Conservation (phyloP, 1,139 yeast species). For the Kluyveromyces marxianus region DNA sequence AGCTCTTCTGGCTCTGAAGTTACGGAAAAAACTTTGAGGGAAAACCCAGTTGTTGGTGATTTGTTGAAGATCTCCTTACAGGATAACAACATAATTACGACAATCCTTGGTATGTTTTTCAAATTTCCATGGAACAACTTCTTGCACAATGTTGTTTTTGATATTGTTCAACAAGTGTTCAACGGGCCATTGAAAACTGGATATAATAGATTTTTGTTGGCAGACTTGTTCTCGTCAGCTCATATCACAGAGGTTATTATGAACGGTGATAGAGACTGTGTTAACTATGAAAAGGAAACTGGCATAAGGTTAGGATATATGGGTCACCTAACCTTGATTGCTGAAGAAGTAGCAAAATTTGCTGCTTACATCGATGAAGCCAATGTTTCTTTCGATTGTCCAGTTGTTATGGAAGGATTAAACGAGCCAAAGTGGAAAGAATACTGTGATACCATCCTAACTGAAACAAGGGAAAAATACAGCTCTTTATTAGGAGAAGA, state of each 20-base stretch:
- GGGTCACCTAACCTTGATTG: constrained; percentile 94
- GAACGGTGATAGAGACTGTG: constrained; percentile 72
- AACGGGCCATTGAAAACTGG: constrained; percentile 90
- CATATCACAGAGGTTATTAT: constrained; percentile 77
- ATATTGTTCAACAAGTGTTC: constrained; percentile 90
- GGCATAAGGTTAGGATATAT: constrained; percentile 84
- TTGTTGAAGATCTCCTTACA: constrained; percentile 74
- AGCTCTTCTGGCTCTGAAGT: constrained; percentile 23
- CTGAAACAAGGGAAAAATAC: constrained; percentile 87
- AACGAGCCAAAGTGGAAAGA: constrained; percentile 63
- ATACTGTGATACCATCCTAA: constrained; percentile 75
- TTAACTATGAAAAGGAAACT: constrained; percentile 49
- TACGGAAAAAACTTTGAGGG: constrained; percentile 32
- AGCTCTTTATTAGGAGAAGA: constrained; percentile 88
- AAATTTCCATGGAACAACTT: constrained; percentile 96
- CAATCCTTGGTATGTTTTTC: constrained; percentile 81
- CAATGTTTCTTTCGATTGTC: constrained; percentile 29
- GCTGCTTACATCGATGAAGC: constrained; percentile 35
- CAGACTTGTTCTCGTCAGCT: constrained; percentile 74
- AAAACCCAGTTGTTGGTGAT: constrained; percentile 82
- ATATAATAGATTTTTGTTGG: constrained; percentile 77
- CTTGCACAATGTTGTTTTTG: constrained; percentile 94
- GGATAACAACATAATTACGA: constrained; percentile 71
- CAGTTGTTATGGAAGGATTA: constrained; percentile 26
- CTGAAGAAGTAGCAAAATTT: constrained; percentile 95